Percentiles rank a stretch among this genome's conserved stretches.
These are phyloP conservation scores for Closterium sp. DNA, from an alignment of 139 green algal species.

Conservation along the genomic window DNA sequence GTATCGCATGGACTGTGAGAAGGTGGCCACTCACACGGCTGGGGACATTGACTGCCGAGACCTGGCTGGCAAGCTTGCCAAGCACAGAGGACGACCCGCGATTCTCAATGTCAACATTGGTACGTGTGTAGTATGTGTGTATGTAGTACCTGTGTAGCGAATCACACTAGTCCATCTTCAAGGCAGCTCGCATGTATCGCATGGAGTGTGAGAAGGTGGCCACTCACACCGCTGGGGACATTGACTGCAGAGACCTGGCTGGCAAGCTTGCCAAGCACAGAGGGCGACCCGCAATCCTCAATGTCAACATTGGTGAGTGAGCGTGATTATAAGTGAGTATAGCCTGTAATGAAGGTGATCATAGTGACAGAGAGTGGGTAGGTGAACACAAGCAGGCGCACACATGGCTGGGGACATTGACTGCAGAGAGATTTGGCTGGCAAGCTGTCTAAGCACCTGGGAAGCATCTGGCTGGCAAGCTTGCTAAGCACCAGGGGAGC, in stretches of 20 bases:
- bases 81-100: slow-evolving; percentile 74
- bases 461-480: too few species aligned
- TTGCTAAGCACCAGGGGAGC: too few species aligned
- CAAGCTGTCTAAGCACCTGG: too few species aligned
- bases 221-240: slow-evolving; percentile 78
- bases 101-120: slow-evolving; percentile 97
- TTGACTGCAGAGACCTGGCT: slow-evolving; percentile 85
- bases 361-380: background rate
- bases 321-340: too few species aligned
- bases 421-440: too few species aligned
- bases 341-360: background rate
- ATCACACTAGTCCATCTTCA: slow-evolving; percentile 95
- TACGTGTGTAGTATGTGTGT: background rate
- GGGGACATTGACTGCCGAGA: slow-evolving; percentile 94
- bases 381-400: too few species aligned
- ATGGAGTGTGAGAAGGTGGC: slow-evolving; percentile 84
- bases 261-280: slow-evolving; percentile 65
- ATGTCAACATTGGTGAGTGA: slow-evolving; percentile 96
- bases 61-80: slow-evolving; percentile 61
- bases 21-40: slow-evolving; percentile 67
- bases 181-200: slow-evolving; percentile 90
- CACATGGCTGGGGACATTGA: too few species aligned
- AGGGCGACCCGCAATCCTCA: slow-evolving; percentile 83
- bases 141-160: slow-evolving; percentile 58
- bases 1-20: slow-evolving; percentile 90